Percentiles rank a stretch among this genome's conserved stretches.
Conservation (phyloP, 2,329 filamentous ascomycete species). For the Botryotinia narcissicola region DNA sequence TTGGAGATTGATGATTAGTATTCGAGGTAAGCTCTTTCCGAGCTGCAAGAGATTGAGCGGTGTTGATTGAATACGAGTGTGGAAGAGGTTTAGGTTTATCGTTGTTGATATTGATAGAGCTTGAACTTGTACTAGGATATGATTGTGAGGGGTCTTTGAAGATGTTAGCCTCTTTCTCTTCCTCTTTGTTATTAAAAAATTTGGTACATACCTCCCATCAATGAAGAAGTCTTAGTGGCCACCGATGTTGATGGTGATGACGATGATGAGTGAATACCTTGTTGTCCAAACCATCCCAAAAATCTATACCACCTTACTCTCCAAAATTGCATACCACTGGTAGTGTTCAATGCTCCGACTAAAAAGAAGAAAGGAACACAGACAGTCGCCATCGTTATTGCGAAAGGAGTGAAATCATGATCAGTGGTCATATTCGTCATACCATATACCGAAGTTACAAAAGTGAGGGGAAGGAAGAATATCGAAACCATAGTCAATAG, state of each 20-base stretch:
- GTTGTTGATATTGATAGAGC: background rate
- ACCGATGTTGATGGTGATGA: background rate
- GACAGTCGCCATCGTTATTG: slow-evolving; percentile 39
- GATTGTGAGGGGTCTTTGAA: background rate
- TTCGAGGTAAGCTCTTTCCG: slow-evolving; percentile 4
- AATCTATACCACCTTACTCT: slow-evolving; percentile 28
- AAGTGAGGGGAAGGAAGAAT: slow-evolving; percentile 60
- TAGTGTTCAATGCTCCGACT: slow-evolving; percentile 47
- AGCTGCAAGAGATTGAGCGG: slow-evolving; percentile 6
- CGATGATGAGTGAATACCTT: slow-evolving; percentile 1
- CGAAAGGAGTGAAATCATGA: slow-evolving; percentile 46
- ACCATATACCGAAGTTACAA: slow-evolving; percentile 59
- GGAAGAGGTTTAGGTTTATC: slow-evolving; percentile 4
- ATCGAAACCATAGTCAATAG: slow-evolving; percentile 52
- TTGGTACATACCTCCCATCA: background rate
- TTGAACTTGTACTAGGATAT: background rate
- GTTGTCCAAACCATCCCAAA: slow-evolving; percentile 13
- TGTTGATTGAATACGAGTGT: slow-evolving; percentile 3
- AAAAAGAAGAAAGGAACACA: slow-evolving; percentile 51
- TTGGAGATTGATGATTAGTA: background rate
- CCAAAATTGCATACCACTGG: slow-evolving; percentile 35
- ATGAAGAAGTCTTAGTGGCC: background rate
- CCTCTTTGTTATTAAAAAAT: too few relatives aligned
- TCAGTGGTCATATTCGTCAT: slow-evolving; percentile 48
- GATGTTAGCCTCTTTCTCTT: background rate